Conservation (phyloP, 2,329 filamentous ascomycete genomes). For the Arachnopeziza araneosa region DNA sequence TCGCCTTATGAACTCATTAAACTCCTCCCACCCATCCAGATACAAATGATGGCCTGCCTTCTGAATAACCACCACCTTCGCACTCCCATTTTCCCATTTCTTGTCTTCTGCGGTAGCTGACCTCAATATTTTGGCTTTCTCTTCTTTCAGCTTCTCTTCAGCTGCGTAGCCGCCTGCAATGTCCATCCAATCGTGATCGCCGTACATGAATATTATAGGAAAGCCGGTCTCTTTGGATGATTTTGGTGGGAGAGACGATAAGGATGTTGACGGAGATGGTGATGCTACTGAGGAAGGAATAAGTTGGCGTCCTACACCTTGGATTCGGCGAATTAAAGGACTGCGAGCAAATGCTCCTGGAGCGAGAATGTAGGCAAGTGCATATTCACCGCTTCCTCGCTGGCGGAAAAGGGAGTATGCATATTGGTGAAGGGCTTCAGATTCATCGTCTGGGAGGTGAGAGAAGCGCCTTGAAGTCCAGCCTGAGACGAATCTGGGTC, state of each 20-base stretch:
- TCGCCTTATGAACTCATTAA: slow-evolving; percentile 57
- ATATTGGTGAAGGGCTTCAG: slow-evolving; percentile 84
- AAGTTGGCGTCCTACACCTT: slow-evolving; percentile 74
- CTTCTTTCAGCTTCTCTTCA: slow-evolving; percentile 69
- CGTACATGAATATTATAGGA: slow-evolving; percentile 91
- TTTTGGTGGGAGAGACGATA: background rate
- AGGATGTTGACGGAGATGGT: background rate
- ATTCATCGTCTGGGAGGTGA: slow-evolving; percentile 74
- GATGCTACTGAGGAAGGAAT: slow-evolving; percentile 18
- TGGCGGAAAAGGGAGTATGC: slow-evolving; percentile 92
- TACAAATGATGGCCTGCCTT: slow-evolving; percentile 69
- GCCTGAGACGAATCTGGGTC: slow-evolving; percentile 85
- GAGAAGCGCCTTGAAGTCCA: slow-evolving; percentile 94
- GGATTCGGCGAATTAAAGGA: slow-evolving; percentile 81
- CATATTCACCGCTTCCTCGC: slow-evolving; percentile 89
- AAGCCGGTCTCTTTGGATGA: slow-evolving; percentile 50
- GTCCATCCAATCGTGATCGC: slow-evolving; percentile 99
- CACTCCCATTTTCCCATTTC: slow-evolving; percentile 67
- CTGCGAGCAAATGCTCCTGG: slow-evolving; percentile 88
- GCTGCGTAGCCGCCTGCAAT: slow-evolving; percentile 77
- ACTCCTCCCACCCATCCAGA: slow-evolving; percentile 64
- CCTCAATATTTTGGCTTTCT: slow-evolving; percentile 53
- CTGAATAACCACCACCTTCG: slow-evolving; percentile 74
- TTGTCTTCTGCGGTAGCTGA: slow-evolving; percentile 63
- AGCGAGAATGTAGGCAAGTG: slow-evolving; percentile 83